Base-by-base conservation (phyloP, 225 moss, liverwort and hornwort species). In the Physcomitrium patens region DNA sequence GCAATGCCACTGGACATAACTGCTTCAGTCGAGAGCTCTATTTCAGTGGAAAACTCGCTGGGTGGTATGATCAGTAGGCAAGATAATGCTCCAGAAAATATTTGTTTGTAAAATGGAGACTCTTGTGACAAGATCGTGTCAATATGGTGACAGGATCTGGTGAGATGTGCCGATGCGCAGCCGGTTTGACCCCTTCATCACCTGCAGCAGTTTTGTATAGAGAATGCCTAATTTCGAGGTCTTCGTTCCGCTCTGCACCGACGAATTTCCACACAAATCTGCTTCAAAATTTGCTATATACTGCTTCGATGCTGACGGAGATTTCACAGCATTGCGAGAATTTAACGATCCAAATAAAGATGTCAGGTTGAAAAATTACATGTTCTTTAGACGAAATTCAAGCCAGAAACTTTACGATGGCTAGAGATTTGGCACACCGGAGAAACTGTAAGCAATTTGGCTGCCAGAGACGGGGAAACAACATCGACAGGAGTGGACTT, bases 401-500 rank as follows among this genome's bases (percentile, higher is more conserved):
- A 99, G 81, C 92, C 95, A 63, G 99, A 99, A 69, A 92, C 88
- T 52, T 74, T 99, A 50, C 94, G 95, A 17, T 95, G 90, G 99
- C 82, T 86, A 78, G 93, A 99, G 82, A 84, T 94, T 69, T 90
- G 90, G 84, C 93, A 93, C 66, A 80, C 95, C 78, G 99, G 89
- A 55, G 84, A 83, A 31, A 86, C 92, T 69, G 79, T 99, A 26
- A 92, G 99, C 80, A 84, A 88, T 73, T 82, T 99, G 61, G 99
- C 95, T 74, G 93, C 91, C 26, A 90, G 89, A 77, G 76, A 85
- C 53, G 95, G 99, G 74, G 95, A 99, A 76, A 82, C 93, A 41
- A 89, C 93, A 52, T 95, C 93, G 65, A 94, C 94, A 51, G 97
- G 94, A 93, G 94, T 97, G 19, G 94, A 94, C 31, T 63, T 94